phyloP scores from a whole-genome alignment of 495 filamentous ascomycete genomes.

The Glarea lozoyensis region DNA sequence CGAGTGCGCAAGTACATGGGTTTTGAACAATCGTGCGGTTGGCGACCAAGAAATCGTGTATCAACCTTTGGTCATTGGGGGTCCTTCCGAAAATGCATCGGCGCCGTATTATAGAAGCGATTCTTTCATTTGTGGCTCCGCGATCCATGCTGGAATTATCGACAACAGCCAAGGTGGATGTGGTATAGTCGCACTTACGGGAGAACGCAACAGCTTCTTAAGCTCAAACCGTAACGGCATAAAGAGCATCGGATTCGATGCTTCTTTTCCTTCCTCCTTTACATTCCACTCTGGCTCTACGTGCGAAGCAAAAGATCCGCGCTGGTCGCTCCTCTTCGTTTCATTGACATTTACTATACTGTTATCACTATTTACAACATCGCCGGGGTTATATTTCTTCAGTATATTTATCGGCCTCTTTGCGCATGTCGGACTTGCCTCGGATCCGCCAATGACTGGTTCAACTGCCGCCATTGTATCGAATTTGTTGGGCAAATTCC shows the following conservation, averaged over 20 bases:
- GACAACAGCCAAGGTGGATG: conserved; percentile 64
- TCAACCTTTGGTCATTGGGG: conserved; percentile 64
- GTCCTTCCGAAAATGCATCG: conserved; percentile 41
- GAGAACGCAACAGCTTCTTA: conserved; percentile 53
- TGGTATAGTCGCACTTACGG: conserved; percentile 61
- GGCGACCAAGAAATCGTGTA: conserved; percentile 67
- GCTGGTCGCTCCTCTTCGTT: conserved; percentile 68
- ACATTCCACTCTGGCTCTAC: conserved; percentile 44
- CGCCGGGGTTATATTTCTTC: conserved; percentile 61
- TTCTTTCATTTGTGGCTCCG: conserved; percentile 73
- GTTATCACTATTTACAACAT: conserved; percentile 61
- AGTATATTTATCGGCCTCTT: conserved; percentile 65
- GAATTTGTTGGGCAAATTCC: conserved; percentile 59
- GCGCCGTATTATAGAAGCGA: conserved; percentile 63
- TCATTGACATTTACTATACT: conserved; percentile 57
- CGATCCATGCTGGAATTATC: conserved; percentile 70
- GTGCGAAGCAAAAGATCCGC: conserved; percentile 53
- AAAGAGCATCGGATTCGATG: conserved; percentile 57
- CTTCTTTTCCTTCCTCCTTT: conserved; percentile 69
- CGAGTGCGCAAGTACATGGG: conserved; percentile 55
- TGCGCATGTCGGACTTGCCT: conserved; percentile 69
- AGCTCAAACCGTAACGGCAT: conserved; percentile 55
- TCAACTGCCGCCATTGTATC: conserved; percentile 49
- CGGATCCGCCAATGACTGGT: conserved; percentile 57
- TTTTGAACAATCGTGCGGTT: conserved; percentile 65